A percentile compares a stretch with the other conserved stretches of the same genome.
Conservation (phyloP, 768 basidiomycete genomes). For the Termitomyces sp. region DNA sequence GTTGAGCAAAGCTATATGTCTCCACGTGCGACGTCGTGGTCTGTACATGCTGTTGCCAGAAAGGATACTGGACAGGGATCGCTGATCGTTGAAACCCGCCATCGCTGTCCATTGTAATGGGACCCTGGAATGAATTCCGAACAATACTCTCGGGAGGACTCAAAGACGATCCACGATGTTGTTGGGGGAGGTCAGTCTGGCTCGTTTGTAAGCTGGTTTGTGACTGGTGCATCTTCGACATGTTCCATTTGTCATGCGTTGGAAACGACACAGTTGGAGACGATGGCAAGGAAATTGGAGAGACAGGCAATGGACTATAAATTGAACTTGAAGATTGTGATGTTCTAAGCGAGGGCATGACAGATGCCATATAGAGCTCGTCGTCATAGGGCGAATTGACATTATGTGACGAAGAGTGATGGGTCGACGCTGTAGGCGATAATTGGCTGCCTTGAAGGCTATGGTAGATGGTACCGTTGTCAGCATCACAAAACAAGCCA, state of each 20-base stretch:
- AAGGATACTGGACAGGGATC: background rate
- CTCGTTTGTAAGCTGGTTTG: background rate
- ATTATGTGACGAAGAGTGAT: background rate
- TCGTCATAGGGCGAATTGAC: background rate
- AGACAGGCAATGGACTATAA: background rate
- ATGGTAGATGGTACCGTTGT: background rate
- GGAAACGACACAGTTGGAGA: background rate
- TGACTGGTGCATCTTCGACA: background rate
- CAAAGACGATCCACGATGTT: background rate
- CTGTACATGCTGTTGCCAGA: background rate
- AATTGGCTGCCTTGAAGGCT: background rate
- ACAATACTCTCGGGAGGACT: background rate
- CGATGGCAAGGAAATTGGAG: background rate
- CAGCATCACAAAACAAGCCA: background rate
- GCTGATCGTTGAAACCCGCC: background rate
- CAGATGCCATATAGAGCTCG: background rate
- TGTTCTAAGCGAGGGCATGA: background rate
- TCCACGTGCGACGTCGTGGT: background rate
- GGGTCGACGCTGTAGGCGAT: background rate
- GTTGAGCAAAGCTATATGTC: no score
- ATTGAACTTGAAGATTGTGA: background rate
- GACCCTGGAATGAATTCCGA: background rate
- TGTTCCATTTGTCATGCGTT: background rate
- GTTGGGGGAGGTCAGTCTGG: background rate
- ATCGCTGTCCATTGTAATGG: background rate